These are phyloP conservation scores for Populus euphratica DNA, from an alignment of 345 rosid species.

Conservation along the genomic window DNA sequence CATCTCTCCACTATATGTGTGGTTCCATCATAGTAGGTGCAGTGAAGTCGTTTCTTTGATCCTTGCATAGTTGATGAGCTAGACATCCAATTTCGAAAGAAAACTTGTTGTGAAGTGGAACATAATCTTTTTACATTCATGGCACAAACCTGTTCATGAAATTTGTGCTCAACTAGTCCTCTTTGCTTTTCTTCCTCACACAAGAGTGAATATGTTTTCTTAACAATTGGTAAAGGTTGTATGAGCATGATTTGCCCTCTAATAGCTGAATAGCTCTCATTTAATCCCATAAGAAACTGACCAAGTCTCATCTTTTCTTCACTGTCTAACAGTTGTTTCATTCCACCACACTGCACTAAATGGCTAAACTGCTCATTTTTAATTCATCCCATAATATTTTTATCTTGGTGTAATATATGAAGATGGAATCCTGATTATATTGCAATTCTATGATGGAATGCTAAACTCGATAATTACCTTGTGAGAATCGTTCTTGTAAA, in stretches of 20 bases:
- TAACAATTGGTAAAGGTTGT: conserved; percentile 1
- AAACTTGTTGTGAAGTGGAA: no score
- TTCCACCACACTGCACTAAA: background rate
- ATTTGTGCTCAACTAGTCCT: background rate
- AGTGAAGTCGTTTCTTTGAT: background rate
- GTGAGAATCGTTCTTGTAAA: background rate
- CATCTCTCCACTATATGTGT: background rate
- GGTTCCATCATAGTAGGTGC: background rate
- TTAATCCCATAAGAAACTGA: background rate
- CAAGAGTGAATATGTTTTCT: background rate
- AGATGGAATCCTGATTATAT: background rate
- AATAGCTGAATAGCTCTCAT: background rate
- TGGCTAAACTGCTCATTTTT: background rate
- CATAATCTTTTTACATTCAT: no score
- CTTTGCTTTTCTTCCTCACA: background rate
- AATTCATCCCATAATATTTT: background rate
- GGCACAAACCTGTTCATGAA: background rate
- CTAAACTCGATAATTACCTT: background rate
- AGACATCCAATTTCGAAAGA: no score
- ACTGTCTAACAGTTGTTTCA: background rate
- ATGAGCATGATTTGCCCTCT: background rate
- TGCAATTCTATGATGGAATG: background rate
- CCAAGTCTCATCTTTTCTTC: background rate
- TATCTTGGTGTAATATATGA: background rate
- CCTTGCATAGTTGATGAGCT: background rate